A percentile compares a stretch with the other conserved stretches of the same genome.
Evolutionary conservation across 2,329 filamentous ascomycete species (phyloP).

Genomic region (Pseudogymnoascus sp.): DNA sequence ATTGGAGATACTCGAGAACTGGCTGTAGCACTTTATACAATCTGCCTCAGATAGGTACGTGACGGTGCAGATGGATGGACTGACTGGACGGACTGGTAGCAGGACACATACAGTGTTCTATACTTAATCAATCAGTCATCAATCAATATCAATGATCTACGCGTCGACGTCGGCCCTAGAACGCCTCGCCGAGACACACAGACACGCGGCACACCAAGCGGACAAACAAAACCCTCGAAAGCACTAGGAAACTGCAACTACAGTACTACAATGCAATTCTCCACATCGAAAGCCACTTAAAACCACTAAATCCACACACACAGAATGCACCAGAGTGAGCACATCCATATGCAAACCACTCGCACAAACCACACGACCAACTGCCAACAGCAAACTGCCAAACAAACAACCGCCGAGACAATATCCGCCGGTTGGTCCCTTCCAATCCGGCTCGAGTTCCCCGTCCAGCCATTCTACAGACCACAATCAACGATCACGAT

Average conservation of each 20-base stretch:
- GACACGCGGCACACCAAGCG: not conserved
- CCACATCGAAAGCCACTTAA: not conserved
- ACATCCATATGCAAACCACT: not conserved
- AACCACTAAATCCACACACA: not conserved
- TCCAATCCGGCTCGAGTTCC: not conserved
- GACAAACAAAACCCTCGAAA: not conserved
- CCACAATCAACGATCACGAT: not conserved
- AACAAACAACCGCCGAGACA: not conserved
- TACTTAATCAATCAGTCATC: not conserved
- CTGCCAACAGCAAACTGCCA: not conserved
- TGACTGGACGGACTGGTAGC: not conserved
- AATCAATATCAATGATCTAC: not conserved
- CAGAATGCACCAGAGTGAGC: not conserved
- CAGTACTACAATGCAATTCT: not conserved
- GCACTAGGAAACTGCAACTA: not conserved
- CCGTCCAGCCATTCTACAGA: not conserved
- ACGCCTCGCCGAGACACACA: conserved; percentile 1
- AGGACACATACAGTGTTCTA: not conserved
- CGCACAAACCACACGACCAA: not conserved
- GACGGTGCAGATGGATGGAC: not conserved
- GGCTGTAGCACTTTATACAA: not conserved
- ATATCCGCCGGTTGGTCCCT: not conserved
- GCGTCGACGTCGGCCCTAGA: not conserved
- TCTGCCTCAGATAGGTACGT: not conserved
- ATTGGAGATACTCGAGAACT: not conserved